Conservation (phyloP, 2,329 filamentous ascomycete genomes). For the Colletotrichum liriopes region DNA sequence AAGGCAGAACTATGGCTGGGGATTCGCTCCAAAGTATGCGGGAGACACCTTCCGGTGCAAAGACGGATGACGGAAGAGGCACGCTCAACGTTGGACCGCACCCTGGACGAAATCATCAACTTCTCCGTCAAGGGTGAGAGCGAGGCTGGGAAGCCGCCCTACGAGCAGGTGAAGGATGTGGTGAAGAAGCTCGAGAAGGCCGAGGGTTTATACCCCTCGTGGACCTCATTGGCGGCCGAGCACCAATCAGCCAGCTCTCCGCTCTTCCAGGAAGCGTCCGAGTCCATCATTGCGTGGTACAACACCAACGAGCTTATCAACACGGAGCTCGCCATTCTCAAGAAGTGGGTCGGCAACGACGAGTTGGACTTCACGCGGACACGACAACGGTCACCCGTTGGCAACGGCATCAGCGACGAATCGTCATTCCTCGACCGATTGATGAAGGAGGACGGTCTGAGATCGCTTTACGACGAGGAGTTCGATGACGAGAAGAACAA, state of each 20-base stretch:
- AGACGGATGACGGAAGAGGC: slow-evolving; percentile 90
- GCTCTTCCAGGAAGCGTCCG: slow-evolving; percentile 85
- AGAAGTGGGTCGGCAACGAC: slow-evolving; percentile 97
- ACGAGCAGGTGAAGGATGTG: slow-evolving; percentile 91
- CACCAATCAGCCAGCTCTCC: slow-evolving; percentile 84
- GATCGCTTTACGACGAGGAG: slow-evolving; percentile 86
- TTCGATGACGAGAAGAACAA: slow-evolving; percentile 52
- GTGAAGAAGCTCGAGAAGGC: slow-evolving; percentile 92
- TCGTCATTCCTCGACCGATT: slow-evolving; percentile 94
- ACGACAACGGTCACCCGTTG: slow-evolving; percentile 77
- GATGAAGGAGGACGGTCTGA: slow-evolving; percentile 95
- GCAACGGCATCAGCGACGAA: slow-evolving; percentile 86
- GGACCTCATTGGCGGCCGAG: slow-evolving; percentile 79
- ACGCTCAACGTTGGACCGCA: slow-evolving; percentile 78
- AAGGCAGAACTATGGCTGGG: slow-evolving; percentile 91
- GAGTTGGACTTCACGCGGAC: slow-evolving; percentile 91
- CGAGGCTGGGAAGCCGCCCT: slow-evolving; percentile 89
- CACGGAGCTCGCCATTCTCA: slow-evolving; percentile 90
- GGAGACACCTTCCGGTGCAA: slow-evolving; percentile 87
- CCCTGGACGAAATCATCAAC: slow-evolving; percentile 89
- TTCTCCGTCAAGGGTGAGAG: slow-evolving; percentile 96
- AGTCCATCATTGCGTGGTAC: slow-evolving; percentile 94
- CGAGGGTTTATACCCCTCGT: slow-evolving; percentile 88
- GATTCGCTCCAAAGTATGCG: slow-evolving; percentile 86
- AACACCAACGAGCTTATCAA: slow-evolving; percentile 98